A percentile compares a stretch with the other conserved stretches of the same genome.
phyloP scores from a whole-genome alignment of 1,284 basidiomycete genomes.

The Marasmius sp. region DNA sequence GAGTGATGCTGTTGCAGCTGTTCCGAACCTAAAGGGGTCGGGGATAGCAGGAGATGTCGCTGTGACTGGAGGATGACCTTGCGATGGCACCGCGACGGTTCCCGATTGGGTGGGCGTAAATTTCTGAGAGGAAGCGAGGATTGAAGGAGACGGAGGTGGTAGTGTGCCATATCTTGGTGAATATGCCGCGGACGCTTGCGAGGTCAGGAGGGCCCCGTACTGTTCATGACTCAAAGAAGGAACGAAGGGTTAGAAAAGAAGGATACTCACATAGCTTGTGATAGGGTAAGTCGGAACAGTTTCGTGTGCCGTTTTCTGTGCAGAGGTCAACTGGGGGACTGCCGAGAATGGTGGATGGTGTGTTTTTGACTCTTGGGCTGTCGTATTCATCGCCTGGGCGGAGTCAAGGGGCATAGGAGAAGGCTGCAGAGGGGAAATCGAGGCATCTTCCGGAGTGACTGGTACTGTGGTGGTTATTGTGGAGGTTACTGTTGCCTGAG shows the following conservation, averaged over 20 bases:
- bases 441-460: neutral
- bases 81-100: neutral
- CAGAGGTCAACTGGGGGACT: neutral
- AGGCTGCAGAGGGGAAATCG: neutral
- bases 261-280: neutral
- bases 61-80: neutral
- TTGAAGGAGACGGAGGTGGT: neutral
- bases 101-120: neutral
- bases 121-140: neutral
- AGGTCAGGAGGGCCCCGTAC: neutral
- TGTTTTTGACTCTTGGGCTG: neutral
- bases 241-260: neutral
- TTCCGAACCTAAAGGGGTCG: neutral
- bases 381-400: neutral
- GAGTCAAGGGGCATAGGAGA: neutral
- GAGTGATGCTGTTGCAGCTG: slow-evolving; percentile 26
- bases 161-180: neutral
- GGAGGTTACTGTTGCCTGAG: neutral
- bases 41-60: neutral
- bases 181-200: neutral
- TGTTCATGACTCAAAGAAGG: neutral
- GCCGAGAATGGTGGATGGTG: neutral
- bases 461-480: neutral
- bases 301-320: neutral
- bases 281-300: neutral